A percentile compares a stretch with the other conserved stretches of the same genome.
Evolutionary conservation across 441 rosid species (phyloP).

Genomic region (Euphorbia corollata): DNA sequence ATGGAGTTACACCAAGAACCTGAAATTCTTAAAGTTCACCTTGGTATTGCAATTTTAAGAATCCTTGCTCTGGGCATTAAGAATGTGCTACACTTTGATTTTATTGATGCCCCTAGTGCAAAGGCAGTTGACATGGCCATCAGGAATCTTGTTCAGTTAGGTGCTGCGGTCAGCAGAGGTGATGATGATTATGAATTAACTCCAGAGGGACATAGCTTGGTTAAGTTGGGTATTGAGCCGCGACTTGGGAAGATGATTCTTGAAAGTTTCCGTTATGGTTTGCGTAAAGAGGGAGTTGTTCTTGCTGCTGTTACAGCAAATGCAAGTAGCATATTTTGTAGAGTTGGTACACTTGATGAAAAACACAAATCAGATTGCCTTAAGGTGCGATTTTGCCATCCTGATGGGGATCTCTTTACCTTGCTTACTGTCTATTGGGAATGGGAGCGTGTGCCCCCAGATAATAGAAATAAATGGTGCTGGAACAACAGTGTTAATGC

Average conservation of each 20-base stretch:
- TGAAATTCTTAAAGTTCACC: slow-evolving; percentile 84
- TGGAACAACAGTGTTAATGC: slow-evolving; percentile 94
- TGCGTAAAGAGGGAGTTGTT: slow-evolving; percentile 77
- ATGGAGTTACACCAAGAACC: slow-evolving; percentile 68
- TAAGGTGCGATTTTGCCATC: slow-evolving; percentile 82
- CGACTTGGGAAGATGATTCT: slow-evolving; percentile 74
- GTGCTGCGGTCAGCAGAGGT: slow-evolving; percentile 44
- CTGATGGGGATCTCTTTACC: slow-evolving; percentile 71
- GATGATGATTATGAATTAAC: slow-evolving; percentile 47
- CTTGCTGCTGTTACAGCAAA: slow-evolving; percentile 93
- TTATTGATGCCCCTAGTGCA: slow-evolving; percentile 75
- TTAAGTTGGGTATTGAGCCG: slow-evolving; percentile 85
- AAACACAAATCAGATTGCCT: slow-evolving; percentile 72
- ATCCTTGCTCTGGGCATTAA: slow-evolving; percentile 67
- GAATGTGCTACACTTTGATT: slow-evolving; percentile 53
- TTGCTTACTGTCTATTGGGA: slow-evolving; percentile 73
- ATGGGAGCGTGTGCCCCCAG: slow-evolving; percentile 52
- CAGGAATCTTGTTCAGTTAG: slow-evolving; percentile 70
- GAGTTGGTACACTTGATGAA: slow-evolving; percentile 64
- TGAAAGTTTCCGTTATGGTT: slow-evolving; percentile 38
- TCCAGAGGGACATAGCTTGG: slow-evolving; percentile 46
- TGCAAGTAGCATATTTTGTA: slow-evolving; percentile 80
- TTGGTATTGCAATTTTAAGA: slow-evolving; percentile 78
- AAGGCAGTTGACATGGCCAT: slow-evolving; percentile 64
- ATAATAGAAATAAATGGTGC: slow-evolving; percentile 69